Percentiles rank a stretch among this genome's conserved stretches.
Conservation (phyloP, 1,284 basidiomycete species). For the Ceratorhiza oryzae-sativae region DNA sequence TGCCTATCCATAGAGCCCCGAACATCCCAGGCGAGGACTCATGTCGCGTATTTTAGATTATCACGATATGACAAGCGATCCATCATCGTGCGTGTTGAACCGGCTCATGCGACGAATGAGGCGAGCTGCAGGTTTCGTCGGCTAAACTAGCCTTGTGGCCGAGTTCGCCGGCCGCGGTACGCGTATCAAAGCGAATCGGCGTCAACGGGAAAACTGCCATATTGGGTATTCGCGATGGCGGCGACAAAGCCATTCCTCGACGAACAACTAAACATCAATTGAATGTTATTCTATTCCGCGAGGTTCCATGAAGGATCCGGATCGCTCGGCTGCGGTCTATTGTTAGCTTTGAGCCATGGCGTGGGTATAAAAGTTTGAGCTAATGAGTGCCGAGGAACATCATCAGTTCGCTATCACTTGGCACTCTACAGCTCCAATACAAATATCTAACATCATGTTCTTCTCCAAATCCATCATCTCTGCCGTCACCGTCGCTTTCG, state of each 20-base stretch:
- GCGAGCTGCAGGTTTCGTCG: background rate
- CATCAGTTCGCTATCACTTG: background rate
- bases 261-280: too few species aligned
- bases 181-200: background rate
- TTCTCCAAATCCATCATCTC: constrained; percentile 16
- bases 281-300: background rate
- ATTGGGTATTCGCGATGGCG: background rate
- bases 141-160: background rate
- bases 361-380: background rate
- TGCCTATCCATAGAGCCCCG: too few species aligned
- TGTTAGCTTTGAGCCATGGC: background rate
- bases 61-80: background rate
- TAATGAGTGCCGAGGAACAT: background rate
- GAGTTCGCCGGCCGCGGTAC: background rate
- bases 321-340: background rate
- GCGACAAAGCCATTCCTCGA: background rate
- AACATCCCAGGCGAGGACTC: background rate
- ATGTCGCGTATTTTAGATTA: background rate
- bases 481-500: background rate
- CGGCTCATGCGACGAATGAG: background rate
- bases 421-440: background rate
- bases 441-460: background rate
- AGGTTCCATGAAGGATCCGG: background rate
- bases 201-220: background rate
- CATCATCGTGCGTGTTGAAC: background rate